Conservation (phyloP, 352 stramenopile genomes). For the Globisporangium middletonii region DNA sequence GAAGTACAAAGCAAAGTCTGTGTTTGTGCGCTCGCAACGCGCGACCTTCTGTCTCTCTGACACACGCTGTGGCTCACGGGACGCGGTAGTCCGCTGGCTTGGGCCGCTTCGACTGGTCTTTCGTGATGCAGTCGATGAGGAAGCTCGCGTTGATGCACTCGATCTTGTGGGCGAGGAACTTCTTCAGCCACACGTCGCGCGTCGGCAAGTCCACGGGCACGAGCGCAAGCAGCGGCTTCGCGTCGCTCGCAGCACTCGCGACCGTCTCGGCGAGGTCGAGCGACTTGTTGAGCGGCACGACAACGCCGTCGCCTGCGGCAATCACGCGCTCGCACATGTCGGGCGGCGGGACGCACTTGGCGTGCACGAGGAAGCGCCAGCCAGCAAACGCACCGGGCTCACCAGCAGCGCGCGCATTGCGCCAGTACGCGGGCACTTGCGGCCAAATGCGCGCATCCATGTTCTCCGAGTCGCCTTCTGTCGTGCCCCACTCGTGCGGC, state of each 20-base stretch:
- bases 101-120: conserved; percentile 57
- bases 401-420: conserved; percentile 35
- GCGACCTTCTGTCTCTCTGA: not conserved
- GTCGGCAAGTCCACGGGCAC: conserved; percentile 43
- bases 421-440: conserved; percentile 52
- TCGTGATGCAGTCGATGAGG: conserved; percentile 84
- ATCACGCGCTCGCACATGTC: conserved; percentile 83
- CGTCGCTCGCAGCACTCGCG: conserved; percentile 26
- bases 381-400: conserved; percentile 54
- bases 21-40: not conserved
- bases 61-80: not conserved
- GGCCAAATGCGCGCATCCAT: conserved; percentile 80
- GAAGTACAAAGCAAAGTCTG: not conserved
- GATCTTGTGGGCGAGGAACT: conserved; percentile 53
- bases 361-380: conserved; percentile 72
- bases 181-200: conserved; percentile 70
- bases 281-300: conserved; percentile 56
- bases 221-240: conserved; percentile 50
- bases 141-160: conserved; percentile 75
- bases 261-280: conserved; percentile 29
- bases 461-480: conserved; percentile 40
- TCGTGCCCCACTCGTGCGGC: conserved; percentile 63
- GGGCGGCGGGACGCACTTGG: conserved; percentile 62
- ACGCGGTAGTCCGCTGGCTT: conserved; percentile 45
- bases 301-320: conserved; percentile 37